Conservation (phyloP, 805 yeast genomes). For the Lachancea cidri region DNA sequence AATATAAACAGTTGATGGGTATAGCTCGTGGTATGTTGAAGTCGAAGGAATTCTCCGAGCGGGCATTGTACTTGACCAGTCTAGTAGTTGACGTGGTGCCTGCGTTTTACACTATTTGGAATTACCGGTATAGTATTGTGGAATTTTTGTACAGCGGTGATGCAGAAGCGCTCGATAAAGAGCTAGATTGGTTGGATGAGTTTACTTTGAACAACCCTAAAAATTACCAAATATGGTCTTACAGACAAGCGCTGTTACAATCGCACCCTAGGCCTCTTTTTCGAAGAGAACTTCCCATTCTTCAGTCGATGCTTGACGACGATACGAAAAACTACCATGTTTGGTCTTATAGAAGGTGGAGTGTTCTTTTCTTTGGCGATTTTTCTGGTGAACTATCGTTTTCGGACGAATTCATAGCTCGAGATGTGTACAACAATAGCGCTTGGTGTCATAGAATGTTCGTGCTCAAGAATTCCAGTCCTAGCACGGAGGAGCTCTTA, state of each 20-base stretch:
- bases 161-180: conserved; percentile 34
- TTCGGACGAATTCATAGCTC: conserved; percentile 41
- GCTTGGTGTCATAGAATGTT: conserved; percentile 90
- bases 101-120: conserved; percentile 92
- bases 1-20: conserved; percentile 60
- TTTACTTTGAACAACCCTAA: conserved; percentile 74
- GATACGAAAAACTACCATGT: conserved; percentile 94
- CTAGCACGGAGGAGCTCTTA: conserved; percentile 22
- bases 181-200: conserved; percentile 74
- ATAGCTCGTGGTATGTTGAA: conserved; percentile 54
- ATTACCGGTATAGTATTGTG: conserved; percentile 54
- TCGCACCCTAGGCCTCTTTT: conserved; percentile 26
- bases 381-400: conserved; percentile 49
- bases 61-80: conserved; percentile 67
- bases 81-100: conserved; percentile 64
- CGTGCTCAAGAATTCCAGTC: conserved; percentile 33
- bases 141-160: conserved; percentile 32
- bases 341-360: conserved; percentile 91
- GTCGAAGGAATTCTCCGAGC: conserved; percentile 54
- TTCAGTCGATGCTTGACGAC: conserved; percentile 61
- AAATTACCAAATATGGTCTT: conserved; percentile 97
- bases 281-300: conserved; percentile 58
- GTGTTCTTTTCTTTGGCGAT: conserved; percentile 51
- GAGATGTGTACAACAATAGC: conserved; percentile 81
- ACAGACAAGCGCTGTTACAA: conserved; percentile 63